Evolutionary conservation across 768 basidiomycete genomes (phyloP).

Genomic region (Artomyces pyxidatus): DNA sequence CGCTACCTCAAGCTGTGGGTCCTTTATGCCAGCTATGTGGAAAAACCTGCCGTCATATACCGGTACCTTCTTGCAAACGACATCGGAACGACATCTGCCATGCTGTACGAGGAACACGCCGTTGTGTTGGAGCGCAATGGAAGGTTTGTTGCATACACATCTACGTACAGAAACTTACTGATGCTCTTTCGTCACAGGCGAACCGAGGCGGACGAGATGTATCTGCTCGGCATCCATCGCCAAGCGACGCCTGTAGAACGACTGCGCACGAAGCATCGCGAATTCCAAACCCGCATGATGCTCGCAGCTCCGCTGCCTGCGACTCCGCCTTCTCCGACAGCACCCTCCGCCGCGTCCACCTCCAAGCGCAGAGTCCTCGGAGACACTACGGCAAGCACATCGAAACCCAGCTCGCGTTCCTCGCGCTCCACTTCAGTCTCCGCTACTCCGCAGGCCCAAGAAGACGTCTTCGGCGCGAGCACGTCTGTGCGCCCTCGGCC

Average conservation of each 20-base stretch:
- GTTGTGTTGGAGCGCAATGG: constrained; percentile 74
- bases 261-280: constrained; percentile 66
- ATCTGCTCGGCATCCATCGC: constrained; percentile 81
- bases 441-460: constrained; percentile 13
- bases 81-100: constrained; percentile 71
- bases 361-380: constrained; percentile 38
- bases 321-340: constrained; percentile 22
- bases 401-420: constrained; percentile 15
- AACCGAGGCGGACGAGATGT: constrained; percentile 83
- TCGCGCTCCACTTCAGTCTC: constrained; percentile 22
- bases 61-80: constrained; percentile 86
- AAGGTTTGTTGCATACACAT: constrained; percentile 42
- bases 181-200: constrained; percentile 39
- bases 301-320: constrained; percentile 26
- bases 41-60: constrained; percentile 83
- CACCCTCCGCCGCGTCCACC: constrained; percentile 26
- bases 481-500: constrained; percentile 28
- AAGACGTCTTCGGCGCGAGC: constrained; percentile 24
- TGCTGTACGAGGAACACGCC: constrained; percentile 92
- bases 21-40: constrained; percentile 87
- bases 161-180: background rate
- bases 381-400: constrained; percentile 30
- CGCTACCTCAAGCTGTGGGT: constrained; percentile 93
- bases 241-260: constrained; percentile 75
- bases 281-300: constrained; percentile 93